Conservation (phyloP, 768 basidiomycete genomes). For the Leucosporidium yakuticum region DNA sequence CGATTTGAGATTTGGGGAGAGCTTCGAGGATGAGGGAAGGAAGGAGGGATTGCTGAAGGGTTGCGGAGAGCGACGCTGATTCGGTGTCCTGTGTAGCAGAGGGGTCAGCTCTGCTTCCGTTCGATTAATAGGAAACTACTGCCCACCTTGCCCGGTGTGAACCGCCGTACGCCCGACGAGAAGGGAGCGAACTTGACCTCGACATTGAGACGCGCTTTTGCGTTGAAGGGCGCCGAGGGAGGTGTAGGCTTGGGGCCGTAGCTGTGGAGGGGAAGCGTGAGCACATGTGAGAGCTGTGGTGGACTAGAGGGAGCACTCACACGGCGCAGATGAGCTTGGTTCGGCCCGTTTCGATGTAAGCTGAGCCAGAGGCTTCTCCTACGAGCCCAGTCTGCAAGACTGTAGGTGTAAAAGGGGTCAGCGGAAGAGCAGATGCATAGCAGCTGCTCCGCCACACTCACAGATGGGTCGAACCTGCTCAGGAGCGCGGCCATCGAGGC, state of each 20-base stretch:
- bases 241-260: conserved; percentile 60
- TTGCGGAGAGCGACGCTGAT: conserved; percentile 72
- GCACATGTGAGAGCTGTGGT: conserved; percentile 51
- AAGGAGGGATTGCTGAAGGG: conserved; percentile 76
- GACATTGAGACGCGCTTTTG: conserved; percentile 81
- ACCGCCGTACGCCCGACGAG: conserved; percentile 67
- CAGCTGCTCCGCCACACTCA: conserved; percentile 45
- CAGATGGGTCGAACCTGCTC: conserved; percentile 80
- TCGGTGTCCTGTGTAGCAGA: conserved; percentile 69
- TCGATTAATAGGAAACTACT: neutral
- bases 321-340: conserved; percentile 95
- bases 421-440: conserved; percentile 7
- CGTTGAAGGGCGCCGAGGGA: conserved; percentile 44
- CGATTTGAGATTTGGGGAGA: conserved; percentile 89
- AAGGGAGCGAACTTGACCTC: conserved; percentile 97
- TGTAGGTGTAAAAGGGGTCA: conserved; percentile 44
- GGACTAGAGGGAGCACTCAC: conserved; percentile 50
- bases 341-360: conserved; percentile 85
- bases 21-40: conserved; percentile 80
- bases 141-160: conserved; percentile 72
- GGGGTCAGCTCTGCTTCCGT: neutral
- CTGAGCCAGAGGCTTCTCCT: conserved; percentile 89
- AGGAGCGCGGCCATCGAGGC: conserved; percentile 50
- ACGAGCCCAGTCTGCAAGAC: conserved; percentile 86
- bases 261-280: conserved; percentile 29